Conservation (phyloP, 495 filamentous ascomycete genomes). For the Penicillium nucicola region DNA sequence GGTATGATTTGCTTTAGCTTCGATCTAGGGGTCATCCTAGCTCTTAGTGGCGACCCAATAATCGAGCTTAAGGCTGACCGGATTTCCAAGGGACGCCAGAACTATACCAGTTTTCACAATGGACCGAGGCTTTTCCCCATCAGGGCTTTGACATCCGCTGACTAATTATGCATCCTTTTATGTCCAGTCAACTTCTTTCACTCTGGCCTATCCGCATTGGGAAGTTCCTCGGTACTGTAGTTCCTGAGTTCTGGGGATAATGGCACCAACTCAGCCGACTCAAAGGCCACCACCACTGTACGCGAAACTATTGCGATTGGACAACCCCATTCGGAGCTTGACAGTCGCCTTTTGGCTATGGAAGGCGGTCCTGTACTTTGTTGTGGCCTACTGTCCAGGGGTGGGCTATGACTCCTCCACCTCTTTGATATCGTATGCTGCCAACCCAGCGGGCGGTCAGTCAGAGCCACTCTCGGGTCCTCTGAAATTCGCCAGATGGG, state of each 20-base stretch:
- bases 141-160: background rate
- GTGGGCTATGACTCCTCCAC: slow-evolving; percentile 89
- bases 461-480: slow-evolving; percentile 22
- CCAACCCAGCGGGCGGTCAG: slow-evolving; percentile 9
- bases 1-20: too few species aligned
- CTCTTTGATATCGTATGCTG: slow-evolving; percentile 47
- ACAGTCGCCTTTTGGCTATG: slow-evolving; percentile 50
- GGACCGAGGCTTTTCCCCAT: too few species aligned
- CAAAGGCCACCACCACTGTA: slow-evolving; percentile 6
- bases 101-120: too few species aligned
- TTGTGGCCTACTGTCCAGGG: slow-evolving; percentile 63
- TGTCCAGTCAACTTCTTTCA: background rate
- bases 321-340: slow-evolving; percentile 34
- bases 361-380: slow-evolving; percentile 68
- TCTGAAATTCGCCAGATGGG: slow-evolving; percentile 76
- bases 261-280: slow-evolving; percentile 11
- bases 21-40: too few species aligned
- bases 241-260: background rate
- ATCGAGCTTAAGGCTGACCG: too few species aligned
- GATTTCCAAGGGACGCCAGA: too few species aligned
- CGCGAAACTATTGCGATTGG: slow-evolving; percentile 27
- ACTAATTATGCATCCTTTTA: slow-evolving; percentile 14
- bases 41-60: too few species aligned
- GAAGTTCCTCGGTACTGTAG: background rate
- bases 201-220: background rate